Base-by-base conservation (phyloP, 2,329 filamentous ascomycete species). In the Myriosclerotinia curreyana region DNA sequence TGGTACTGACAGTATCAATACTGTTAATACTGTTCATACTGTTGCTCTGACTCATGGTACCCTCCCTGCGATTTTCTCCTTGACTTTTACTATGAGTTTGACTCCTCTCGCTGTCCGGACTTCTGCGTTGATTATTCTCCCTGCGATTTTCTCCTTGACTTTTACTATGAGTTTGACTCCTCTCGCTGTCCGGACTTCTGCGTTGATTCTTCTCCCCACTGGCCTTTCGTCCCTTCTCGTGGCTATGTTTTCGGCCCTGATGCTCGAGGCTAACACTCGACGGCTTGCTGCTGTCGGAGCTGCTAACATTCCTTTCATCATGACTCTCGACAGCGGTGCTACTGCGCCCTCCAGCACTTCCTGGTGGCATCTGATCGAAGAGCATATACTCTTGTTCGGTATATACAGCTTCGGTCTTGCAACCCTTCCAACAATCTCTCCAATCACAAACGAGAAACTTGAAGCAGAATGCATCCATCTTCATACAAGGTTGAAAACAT, bases 401-500 rank as follows among this genome's bases (percentile, higher is more conserved):
- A 73, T 84, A 94, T 69, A 86, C 86, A 67, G 91, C 87, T 76
- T 98, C 94, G 15, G 90, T 96, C 80, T 88, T 92, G 79, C 94
- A 98, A 11, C 94, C 94, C 75, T 95, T 92, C 94, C 94, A 98
- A 79, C 94, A 98, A 70, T 96, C 89, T 71, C 92, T 88, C 94
- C 94, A 98, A 74, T 98, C 90, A 73, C 92, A 91, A 25, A 98
- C 93, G 15, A 98, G 82, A 69, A 96, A 97, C 72, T 93, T 92
- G 82, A 98, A 98, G 75, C 92, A 96, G 75, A 94, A 96, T 0
- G 88, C 88, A 73, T 98, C 94, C 65, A 98, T 95, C 78, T 94
- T 96, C 85, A 98, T 92, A 76, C 92, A 96, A 4, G 94, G 94
- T 76, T 96, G 92, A 77, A 97, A 97, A 79, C 94, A 98, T 71